phyloP scores from a whole-genome alignment of 768 basidiomycete species.

The Porphyrellus cyaneotinctus region DNA sequence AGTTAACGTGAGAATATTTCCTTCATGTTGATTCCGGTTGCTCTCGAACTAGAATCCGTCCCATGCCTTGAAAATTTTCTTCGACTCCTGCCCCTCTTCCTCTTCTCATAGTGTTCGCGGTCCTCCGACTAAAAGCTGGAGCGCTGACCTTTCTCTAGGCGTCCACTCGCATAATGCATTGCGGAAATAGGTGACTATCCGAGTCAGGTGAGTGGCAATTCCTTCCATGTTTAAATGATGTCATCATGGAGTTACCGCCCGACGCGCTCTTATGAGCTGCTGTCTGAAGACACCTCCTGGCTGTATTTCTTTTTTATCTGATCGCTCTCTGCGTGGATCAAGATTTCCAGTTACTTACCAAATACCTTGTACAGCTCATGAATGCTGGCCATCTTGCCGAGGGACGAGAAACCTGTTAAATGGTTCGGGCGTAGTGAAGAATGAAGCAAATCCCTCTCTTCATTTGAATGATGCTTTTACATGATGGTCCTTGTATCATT shows the following conservation, averaged over 20 bases:
- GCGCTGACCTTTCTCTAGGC: background rate
- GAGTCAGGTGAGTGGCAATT: background rate
- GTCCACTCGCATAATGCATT: background rate
- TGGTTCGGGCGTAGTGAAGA: too few relatives aligned
- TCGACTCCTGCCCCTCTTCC: background rate
- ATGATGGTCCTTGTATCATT: constrained; percentile 67
- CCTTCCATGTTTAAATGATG: constrained; percentile 6
- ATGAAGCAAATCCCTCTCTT: too few relatives aligned
- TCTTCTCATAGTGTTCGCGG: background rate
- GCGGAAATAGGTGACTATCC: background rate
- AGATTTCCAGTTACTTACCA: background rate
- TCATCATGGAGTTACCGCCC: constrained; percentile 17
- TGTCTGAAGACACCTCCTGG: constrained; percentile 13
- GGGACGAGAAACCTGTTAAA: too few relatives aligned
- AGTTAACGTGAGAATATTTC: constrained; percentile 4
- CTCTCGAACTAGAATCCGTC: constrained; percentile 7
- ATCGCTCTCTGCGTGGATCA: background rate
- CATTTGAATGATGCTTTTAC: background rate
- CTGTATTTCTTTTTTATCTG: constrained; percentile 13
- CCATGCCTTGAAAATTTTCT: background rate
- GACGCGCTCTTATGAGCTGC: constrained; percentile 5
- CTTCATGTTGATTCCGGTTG: too few relatives aligned
- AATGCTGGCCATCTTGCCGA: background rate
- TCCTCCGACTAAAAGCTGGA: background rate
- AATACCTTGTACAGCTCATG: background rate